Conservation (phyloP, 768 basidiomycete species). For the Mycena rosella region DNA sequence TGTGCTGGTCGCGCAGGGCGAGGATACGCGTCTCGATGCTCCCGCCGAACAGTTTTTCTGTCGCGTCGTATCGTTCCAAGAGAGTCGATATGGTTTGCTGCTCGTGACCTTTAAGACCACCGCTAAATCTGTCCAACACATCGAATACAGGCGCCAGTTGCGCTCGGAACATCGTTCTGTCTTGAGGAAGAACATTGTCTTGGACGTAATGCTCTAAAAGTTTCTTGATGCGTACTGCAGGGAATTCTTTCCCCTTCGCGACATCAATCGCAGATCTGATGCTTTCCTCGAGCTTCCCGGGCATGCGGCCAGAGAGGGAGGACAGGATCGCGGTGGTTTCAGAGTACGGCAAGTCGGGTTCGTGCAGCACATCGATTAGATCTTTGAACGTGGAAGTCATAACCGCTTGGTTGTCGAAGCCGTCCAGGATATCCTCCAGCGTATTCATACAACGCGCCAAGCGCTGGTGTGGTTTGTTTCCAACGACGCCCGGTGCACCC, state of each 20-base stretch:
- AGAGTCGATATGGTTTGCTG: constrained; percentile 81
- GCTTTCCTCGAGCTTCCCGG: constrained; percentile 88
- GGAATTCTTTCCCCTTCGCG: constrained; percentile 92
- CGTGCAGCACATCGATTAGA: constrained; percentile 83
- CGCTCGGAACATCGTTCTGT: constrained; percentile 82
- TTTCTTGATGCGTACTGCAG: constrained; percentile 87
- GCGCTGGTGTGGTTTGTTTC: constrained; percentile 92
- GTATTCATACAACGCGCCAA: constrained; percentile 79
- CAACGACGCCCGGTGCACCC: constrained; percentile 88
- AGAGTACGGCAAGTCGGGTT: constrained; percentile 90
- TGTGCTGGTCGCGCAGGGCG: constrained; percentile 90
- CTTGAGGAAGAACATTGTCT: constrained; percentile 83
- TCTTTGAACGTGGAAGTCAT: constrained; percentile 91
- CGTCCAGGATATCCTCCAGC: constrained; percentile 93
- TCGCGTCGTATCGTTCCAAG: constrained; percentile 83
- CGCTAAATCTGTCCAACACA: constrained; percentile 82
- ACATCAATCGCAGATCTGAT: constrained; percentile 84
- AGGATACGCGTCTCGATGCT: constrained; percentile 95
- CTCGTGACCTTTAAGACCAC: constrained; percentile 91
- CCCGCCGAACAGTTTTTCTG: constrained; percentile 94
- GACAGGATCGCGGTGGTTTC: constrained; percentile 88
- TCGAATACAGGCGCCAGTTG: constrained; percentile 79
- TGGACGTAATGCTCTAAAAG: constrained; percentile 87
- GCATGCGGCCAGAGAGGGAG: constrained; percentile 92
- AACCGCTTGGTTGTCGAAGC: constrained; percentile 95